Conservation (phyloP, 2,329 filamentous ascomycete species). For the Alternaria metachromatica region DNA sequence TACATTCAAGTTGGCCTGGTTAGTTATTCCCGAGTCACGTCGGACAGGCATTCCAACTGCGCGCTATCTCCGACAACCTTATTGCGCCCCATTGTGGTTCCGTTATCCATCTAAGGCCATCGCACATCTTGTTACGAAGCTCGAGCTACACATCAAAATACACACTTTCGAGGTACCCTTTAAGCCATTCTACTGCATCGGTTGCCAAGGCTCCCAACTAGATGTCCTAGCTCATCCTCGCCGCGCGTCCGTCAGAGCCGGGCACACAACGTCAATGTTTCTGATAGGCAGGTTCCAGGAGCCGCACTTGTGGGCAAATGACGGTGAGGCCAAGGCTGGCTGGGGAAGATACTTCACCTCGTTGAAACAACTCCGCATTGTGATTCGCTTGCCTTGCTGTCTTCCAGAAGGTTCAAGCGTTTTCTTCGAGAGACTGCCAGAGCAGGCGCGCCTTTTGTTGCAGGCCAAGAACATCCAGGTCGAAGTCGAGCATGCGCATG, state of each 20-base stretch:
- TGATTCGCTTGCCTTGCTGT: background rate
- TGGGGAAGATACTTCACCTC: background rate
- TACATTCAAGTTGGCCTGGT: background rate
- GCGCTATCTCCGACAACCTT: too few relatives aligned
- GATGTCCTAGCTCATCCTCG: background rate
- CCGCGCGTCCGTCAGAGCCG: background rate
- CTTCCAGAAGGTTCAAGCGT: background rate
- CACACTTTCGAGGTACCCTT: background rate
- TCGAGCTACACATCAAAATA: background rate
- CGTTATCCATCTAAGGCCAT: background rate
- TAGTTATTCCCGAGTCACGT: background rate
- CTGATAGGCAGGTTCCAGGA: background rate
- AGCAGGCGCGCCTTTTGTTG: background rate
- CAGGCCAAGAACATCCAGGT: background rate
- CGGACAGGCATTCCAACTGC: too few relatives aligned
- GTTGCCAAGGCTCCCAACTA: background rate
- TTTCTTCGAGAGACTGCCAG: background rate
- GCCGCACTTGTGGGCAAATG: background rate
- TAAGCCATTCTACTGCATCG: background rate
- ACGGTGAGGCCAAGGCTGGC: background rate
- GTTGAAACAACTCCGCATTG: background rate
- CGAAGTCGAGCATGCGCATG: background rate
- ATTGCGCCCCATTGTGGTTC: background rate
- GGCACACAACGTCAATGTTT: background rate
- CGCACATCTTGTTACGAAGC: background rate